Evolutionary conservation across 1,139 yeast genomes (phyloP).

Genomic region (Suhomyces yuchorum): DNA sequence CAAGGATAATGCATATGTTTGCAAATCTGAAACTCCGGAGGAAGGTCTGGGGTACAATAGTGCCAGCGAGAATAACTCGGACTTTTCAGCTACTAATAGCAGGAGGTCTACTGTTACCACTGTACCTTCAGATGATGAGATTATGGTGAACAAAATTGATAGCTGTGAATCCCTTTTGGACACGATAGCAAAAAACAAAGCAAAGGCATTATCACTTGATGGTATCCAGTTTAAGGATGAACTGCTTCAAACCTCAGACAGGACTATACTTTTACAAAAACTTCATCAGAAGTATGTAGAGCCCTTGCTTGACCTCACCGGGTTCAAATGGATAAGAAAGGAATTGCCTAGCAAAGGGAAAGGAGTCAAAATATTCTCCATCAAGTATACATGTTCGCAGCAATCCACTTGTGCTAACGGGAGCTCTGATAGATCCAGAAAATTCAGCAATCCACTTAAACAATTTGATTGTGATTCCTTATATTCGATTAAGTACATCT

Average conservation of each 20-base stretch:
- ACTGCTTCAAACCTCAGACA: constrained; percentile 5
- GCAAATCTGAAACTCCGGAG: not conserved
- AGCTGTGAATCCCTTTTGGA: constrained; percentile 4
- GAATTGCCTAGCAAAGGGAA: constrained; percentile 23
- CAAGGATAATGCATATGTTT: not conserved
- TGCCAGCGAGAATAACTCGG: constrained; percentile 7
- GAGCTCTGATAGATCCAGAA: constrained; percentile 16
- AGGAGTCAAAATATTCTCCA: constrained; percentile 21
- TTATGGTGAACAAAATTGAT: not conserved
- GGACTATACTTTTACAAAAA: constrained; percentile 14
- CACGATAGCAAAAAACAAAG: constrained; percentile 4
- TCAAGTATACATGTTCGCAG: constrained; percentile 25
- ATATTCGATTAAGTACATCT: constrained; percentile 20
- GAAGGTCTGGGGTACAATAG: constrained; percentile 3
- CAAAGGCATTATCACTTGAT: constrained; percentile 3
- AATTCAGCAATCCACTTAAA: constrained; percentile 22
- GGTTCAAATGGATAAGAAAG: constrained; percentile 24
- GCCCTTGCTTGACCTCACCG: constrained; percentile 21
- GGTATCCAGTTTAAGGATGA: constrained; percentile 9
- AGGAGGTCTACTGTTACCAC: constrained; percentile 11
- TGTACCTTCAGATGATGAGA: constrained; percentile 5
- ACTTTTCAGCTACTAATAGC: constrained; percentile 10
- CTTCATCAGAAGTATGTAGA: constrained; percentile 22
- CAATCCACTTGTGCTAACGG: constrained; percentile 10
- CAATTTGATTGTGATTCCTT: constrained; percentile 21